Base-by-base conservation (phyloP, 257 asterid genomes). In the Vinca minor region DNA sequence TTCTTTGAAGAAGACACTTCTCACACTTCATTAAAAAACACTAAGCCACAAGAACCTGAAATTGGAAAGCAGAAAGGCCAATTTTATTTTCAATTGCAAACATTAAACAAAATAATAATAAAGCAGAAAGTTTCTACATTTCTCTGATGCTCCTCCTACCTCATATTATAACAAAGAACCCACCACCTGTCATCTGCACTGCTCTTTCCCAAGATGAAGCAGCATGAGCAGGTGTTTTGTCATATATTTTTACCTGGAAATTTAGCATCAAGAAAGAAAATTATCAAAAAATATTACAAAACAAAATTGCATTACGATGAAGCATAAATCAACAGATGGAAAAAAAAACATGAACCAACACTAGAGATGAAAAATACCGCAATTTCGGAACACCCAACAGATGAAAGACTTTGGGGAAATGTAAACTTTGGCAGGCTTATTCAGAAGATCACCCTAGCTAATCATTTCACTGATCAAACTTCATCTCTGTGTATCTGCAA, bases 401-500 rank as follows among this genome's bases (percentile, higher is more conserved):
- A 72, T 66, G 73, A 74, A 79, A 75, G 75, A 77, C 46, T 63
- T 65, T 34, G 68, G 68, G 68, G 64, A 35, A 64, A 69, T 72
- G 58, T 76, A 74, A 64, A 69, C 66, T 70, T 72, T 71, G 61
- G 73, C 68, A 75, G 55, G 85, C 81, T 76, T 80, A 85, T 82
- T 77, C 70, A 79, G 76, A 70, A 68, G 63, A 42, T 71, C 81
- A 71, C 49, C 71, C 80, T 18, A 71, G 52, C 72, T 34, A 73
- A 56, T 65, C 49, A 75, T 72, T 71, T 88, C 90, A 88, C 80
- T 78, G 86, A 77, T 83, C 94, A 63, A 91, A 91, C 74, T 86
- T 86, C 98, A 91, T 91, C 81, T 86, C 96, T 28, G 96, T 83
- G 72, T 91, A 91, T 86, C 98, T 91, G 91, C 82, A 77, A 39